These are phyloP conservation scores for Micromonas pusilla DNA, from an alignment of 139 green algal species.

Conservation along the genomic window DNA sequence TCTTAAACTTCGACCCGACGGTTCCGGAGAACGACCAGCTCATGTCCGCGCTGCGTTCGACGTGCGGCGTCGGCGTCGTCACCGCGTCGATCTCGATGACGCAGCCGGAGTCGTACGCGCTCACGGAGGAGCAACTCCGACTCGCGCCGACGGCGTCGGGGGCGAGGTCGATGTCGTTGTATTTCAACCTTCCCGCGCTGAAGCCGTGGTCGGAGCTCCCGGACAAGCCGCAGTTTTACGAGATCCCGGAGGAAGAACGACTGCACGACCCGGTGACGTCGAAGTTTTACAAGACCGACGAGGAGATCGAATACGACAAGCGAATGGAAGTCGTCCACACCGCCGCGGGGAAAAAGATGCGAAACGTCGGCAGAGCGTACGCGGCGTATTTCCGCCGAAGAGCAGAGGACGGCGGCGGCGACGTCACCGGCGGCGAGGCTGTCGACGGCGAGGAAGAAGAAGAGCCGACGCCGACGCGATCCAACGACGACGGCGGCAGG, in stretches of 20 bases:
- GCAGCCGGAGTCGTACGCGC: not conserved
- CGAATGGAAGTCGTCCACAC: not conserved
- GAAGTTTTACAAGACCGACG: no score
- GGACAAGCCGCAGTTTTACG: no score
- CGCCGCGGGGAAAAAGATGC: not conserved
- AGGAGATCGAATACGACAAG: no score
- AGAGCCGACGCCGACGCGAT: no score
- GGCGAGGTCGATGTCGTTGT: not conserved
- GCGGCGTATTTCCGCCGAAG: not conserved
- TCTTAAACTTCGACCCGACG: not conserved
- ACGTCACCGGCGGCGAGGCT: not conserved
- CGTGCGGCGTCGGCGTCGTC: not conserved
- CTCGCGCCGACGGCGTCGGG: not conserved
- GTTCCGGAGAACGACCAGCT: not conserved
- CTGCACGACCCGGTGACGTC: no score
- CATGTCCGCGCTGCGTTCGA: not conserved
- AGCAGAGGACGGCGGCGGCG: not conserved
- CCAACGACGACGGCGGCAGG: no score
- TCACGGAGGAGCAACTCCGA: conserved; percentile 1
- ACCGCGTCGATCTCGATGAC: not conserved
- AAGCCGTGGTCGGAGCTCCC: not conserved
- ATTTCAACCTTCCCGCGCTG: conserved; percentile 11
- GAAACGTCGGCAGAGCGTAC: not conserved
- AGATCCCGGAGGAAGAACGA: no score
- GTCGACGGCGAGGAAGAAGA: no score